Percentiles rank a stretch among this genome's conserved stretches.
phyloP scores from a whole-genome alignment of 805 yeast genomes.

The Yamadazyma olivae region DNA sequence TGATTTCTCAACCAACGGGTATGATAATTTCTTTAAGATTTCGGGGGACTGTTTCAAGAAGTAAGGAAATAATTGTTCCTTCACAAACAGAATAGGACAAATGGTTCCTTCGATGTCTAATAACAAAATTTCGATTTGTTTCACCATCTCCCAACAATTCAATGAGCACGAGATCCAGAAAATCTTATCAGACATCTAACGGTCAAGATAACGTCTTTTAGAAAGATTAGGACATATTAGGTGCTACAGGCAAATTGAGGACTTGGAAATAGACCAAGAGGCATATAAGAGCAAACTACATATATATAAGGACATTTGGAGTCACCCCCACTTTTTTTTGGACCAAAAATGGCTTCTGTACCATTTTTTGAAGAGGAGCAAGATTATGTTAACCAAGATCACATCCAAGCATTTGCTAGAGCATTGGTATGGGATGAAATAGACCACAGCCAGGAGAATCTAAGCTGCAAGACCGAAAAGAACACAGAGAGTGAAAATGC shows the following conservation, averaged over 20 bases:
- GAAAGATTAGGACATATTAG: too few relatives aligned
- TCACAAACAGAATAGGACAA: constrained; percentile 88
- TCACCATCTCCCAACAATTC: too few relatives aligned
- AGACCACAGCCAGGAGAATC: constrained; percentile 13
- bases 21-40: constrained; percentile 25
- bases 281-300: too few relatives aligned
- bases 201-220: too few relatives aligned
- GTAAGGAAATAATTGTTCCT: constrained; percentile 73
- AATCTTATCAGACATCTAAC: too few relatives aligned
- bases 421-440: constrained; percentile 37
- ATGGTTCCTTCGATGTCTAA: constrained; percentile 91
- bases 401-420: constrained; percentile 37
- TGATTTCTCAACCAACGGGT: constrained; percentile 24
- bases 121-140: constrained; percentile 7
- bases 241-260: too few relatives aligned
- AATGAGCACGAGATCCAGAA: not conserved
- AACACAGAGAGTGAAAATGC: not conserved
- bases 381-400: constrained; percentile 32
- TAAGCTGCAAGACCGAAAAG: not conserved
- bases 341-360: too few relatives aligned
- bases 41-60: constrained; percentile 53
- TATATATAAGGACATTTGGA: too few relatives aligned
- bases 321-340: too few relatives aligned
- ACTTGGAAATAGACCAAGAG: too few relatives aligned
- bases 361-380: constrained; percentile 12